These are phyloP conservation scores for Neurospora discreta DNA, from an alignment of 495 filamentous ascomycete genomes.

Conservation along the genomic window DNA sequence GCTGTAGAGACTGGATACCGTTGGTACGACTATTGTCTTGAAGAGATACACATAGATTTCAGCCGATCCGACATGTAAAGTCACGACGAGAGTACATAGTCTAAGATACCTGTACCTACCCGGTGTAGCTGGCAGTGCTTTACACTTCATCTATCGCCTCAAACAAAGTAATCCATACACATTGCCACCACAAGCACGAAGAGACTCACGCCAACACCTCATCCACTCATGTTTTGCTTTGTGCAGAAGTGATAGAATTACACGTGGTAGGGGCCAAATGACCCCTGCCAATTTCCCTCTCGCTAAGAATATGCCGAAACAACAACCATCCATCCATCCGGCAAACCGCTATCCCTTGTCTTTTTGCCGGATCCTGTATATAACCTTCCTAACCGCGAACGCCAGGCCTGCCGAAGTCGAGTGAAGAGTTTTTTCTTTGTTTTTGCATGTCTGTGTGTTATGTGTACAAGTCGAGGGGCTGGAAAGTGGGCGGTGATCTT, in stretches of 20 bases:
- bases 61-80: not conserved
- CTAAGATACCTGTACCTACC: not conserved
- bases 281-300: not conserved
- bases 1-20: not conserved
- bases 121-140: not conserved
- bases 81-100: not conserved
- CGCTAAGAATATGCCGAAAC: not conserved
- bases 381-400: slow-evolving; percentile 16
- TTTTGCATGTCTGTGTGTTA: not conserved
- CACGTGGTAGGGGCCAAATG: not conserved
- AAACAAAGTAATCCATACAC: not conserved
- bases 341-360: not conserved
- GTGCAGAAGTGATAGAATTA: not conserved
- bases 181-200: not conserved
- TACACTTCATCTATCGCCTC: not conserved
- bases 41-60: not conserved
- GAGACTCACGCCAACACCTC: not conserved
- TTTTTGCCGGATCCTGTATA: not conserved
- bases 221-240: not conserved
- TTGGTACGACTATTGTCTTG: not conserved
- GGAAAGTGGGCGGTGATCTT: not conserved
- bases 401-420: slow-evolving; percentile 38
- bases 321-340: not conserved
- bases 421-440: slow-evolving; percentile 24
- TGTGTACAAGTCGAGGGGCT: not conserved